Evolutionary conservation across 2,329 filamentous ascomycete genomes (phyloP), one percentile per base, ranked within the genome.

Genomic region (Coccinonectria pachysandricola): DNA sequence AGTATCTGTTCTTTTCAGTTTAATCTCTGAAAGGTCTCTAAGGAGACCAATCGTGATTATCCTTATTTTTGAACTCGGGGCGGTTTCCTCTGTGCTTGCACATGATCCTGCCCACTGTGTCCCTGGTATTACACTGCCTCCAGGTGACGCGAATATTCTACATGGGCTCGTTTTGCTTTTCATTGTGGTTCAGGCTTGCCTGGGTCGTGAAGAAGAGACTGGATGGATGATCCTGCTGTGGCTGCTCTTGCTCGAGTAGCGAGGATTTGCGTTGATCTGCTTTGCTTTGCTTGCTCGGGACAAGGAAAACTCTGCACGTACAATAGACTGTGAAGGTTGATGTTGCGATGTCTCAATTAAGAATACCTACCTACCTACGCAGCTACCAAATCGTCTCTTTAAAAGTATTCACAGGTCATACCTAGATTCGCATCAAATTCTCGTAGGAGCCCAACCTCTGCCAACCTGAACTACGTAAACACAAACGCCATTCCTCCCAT

Each of bases 1-100:
- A 85, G 79, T 84, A 84, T 82, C 78, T 84, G 79, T 86, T 86
- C 79, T 86, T 85, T 81, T 83, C 76, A 87, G 81, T 85, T 86
- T 87, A 85, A 86, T 85, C 76, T 79, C 80, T 86, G 79, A 79
- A 82, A 85, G 69, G 68, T 65, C 65, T 67, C 75, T 72, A 80
- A 62, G 66, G 73, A 65, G 64, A 63, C 65, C 65, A 72, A 70
- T 69, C 66, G 65, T 74, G 77, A 83, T 87, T 86, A 83, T 73
- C 74, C 77, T 67, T 69, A 84, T 87, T 57, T 57, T 58, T 58
- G 53, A 41, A 26, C 13, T 22, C 21, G 21, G 52, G 48, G 43
- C 27, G 37, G 48, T 47, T 41, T 54, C 54, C 53, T 43, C 53
- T 58, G 53, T 52, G 54, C 55, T 57, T 56, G 54, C 55, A 47